Evolutionary conservation across 495 filamentous ascomycete species (phyloP), one percentile per base, ranked within the genome.

Genomic region (Aspergillus baeticus): DNA sequence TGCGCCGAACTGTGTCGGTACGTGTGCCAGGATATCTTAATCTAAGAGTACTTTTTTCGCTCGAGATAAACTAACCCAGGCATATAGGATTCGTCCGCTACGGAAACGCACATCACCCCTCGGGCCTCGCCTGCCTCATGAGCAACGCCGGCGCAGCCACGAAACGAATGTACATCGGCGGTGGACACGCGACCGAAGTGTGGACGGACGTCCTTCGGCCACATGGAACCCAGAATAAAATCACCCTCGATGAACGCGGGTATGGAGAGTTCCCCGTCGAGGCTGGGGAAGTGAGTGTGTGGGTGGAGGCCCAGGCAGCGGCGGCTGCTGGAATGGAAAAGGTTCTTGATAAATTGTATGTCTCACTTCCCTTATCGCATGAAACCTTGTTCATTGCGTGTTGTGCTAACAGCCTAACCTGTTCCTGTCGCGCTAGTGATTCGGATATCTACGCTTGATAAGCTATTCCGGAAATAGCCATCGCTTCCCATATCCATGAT

Each of bases 1-100:
- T 67, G 72, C 76, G 36, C 63, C 69, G 21, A 84, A 81, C 26
- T 90, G 86, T 64, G 78, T 91, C 49, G 87, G 87, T 60, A 20
- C 8, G 67, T 62, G 21, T n/a, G n/a, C n/a, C n/a, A n/a, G n/a
- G n/a, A n/a, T n/a, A n/a, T n/a, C n/a, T n/a, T n/a, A n/a, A n/a
- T n/a, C n/a, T n/a, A n/a, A n/a, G n/a, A n/a, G n/a, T n/a, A n/a
- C n/a, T n/a, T n/a, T n/a, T n/a, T n/a, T n/a, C n/a, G n/a, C n/a
- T n/a, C n/a, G 11, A 6, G 15, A 13, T 11, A 15, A 37, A 29
- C 23, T 34, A 3, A 10, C n/a, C 14, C 46, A 1, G 17, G 6
- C 29, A 36, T 37, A 11, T 17, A 59, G 57, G 57, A 17, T 59
- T 59, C 35, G n/a, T 52, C 33, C 57, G 57, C 17, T 59, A 59